A percentile compares a stretch with the other conserved stretches of the same genome.
Evolutionary conservation across 2,329 filamentous ascomycete genomes (phyloP).

Genomic region (Alternaria triticimaculans): DNA sequence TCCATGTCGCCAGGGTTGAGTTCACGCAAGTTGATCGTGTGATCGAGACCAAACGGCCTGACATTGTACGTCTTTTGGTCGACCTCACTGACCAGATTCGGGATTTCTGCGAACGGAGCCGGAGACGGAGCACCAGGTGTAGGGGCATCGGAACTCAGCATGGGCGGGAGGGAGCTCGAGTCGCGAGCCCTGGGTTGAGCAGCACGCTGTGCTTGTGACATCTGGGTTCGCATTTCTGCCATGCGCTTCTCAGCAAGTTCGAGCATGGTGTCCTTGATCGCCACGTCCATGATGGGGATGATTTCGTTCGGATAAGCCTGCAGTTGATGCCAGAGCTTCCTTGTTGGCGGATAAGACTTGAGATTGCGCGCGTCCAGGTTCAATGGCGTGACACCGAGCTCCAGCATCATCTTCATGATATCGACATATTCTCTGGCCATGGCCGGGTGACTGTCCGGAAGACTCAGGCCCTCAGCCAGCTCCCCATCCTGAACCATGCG

Average conservation of each 20-base stretch:
- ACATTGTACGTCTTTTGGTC: constrained; percentile 83
- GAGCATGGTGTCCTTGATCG: constrained; percentile 90
- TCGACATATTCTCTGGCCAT: constrained; percentile 83
- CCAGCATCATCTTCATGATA: constrained; percentile 88
- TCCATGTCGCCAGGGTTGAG: constrained; percentile 97
- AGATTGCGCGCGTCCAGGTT: constrained; percentile 90
- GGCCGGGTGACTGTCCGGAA: constrained; percentile 70
- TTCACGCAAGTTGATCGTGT: constrained; percentile 88
- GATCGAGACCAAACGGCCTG: constrained; percentile 85
- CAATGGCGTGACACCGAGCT: constrained; percentile 80
- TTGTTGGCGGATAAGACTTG: constrained; percentile 88
- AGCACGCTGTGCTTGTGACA: constrained; percentile 64
- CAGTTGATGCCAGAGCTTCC: constrained; percentile 94
- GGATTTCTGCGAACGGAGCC: constrained; percentile 56
- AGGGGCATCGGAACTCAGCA: constrained; percentile 80
- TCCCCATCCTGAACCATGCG: constrained; percentile 90
- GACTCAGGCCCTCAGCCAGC: constrained; percentile 72
- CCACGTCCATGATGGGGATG: constrained; percentile 94
- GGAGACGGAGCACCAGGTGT: constrained; percentile 44
- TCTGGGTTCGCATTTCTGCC: constrained; percentile 65
- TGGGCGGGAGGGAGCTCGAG: constrained; percentile 75
- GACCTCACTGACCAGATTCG: constrained; percentile 79
- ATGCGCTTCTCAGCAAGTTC: constrained; percentile 85
- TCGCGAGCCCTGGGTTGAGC: constrained; percentile 51
- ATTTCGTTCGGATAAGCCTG: constrained; percentile 96